These are phyloP conservation scores for Kregervanrija delftensis DNA, from an alignment of 805 yeast genomes.

Conservation along the genomic window DNA sequence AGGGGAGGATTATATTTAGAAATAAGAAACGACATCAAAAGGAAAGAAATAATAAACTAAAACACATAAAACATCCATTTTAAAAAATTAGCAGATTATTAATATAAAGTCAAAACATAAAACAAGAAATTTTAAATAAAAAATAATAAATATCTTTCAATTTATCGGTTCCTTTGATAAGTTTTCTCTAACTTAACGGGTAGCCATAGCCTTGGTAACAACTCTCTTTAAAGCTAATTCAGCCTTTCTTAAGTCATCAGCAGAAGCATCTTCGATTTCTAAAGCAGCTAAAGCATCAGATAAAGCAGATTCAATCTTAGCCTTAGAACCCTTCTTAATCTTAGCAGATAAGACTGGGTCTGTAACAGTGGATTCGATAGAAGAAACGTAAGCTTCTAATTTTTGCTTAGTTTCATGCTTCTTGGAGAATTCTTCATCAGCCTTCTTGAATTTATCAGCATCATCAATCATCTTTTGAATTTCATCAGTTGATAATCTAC, in stretches of 20 bases:
- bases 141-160: neutral
- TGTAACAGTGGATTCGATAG: slow-evolving; percentile 91
- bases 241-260: slow-evolving; percentile 98
- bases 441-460: slow-evolving; percentile 98
- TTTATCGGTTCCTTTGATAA: neutral
- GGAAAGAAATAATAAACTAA: neutral
- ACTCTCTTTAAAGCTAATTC: slow-evolving; percentile 98
- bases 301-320: slow-evolving; percentile 95
- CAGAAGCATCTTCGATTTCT: slow-evolving; percentile 91
- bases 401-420: slow-evolving; percentile 98
- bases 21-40: neutral
- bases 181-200: slow-evolving; percentile 60
- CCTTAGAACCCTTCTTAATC: slow-evolving; percentile 95
- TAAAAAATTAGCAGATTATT: neutral
- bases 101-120: neutral
- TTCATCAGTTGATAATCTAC: slow-evolving; percentile 94
- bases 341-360: slow-evolving; percentile 98
- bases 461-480: slow-evolving; percentile 98
- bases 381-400: slow-evolving; percentile 96
- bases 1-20: too few relatives aligned
- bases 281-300: slow-evolving; percentile 98
- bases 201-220: slow-evolving; percentile 98
- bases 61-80: neutral
- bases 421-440: slow-evolving; percentile 99
- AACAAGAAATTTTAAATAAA: neutral